Base-by-base conservation (phyloP, 75 land plant genomes). In the Cunninghamia lanceolata region DNA sequence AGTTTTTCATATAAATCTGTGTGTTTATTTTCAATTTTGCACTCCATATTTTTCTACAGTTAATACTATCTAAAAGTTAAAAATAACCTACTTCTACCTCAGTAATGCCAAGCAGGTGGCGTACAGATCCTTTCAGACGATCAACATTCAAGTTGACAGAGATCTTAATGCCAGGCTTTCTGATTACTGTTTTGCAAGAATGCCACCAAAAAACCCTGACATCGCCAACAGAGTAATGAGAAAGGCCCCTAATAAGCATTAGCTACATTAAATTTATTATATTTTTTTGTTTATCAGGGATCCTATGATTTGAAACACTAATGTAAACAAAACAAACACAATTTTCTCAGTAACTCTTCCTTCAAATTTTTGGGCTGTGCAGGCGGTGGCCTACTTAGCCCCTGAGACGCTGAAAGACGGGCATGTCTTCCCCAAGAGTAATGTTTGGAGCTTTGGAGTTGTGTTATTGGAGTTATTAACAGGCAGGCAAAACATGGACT, bases 381-480 rank as follows among this genome's bases (percentile, higher is more conserved):
- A 87, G 89, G 85, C 36, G 40, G 89, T 47, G 14, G 75, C 89
- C 13, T 89, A 89, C 85, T 85, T 90, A 17, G 90, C 90, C 2
- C 90, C 90, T 0, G 89, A 89, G 83, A 73, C 89, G 47, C 30
- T 40, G 47, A 46, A 8, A 30, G 50, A 84, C 17, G 84, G 84
- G 9, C 81, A 43, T 25, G 45, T 83, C 4, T 78, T 56, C 14
- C 45, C 86, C 28, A 90, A 88, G 88, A 88, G 93, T 73, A 91
- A 91, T 35, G 92, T 88, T 3, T 91, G 92, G 92, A 91, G 93
- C 77, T 91, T 91, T 63, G 93, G 93, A 16, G 83, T 91, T 21
- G 89, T 91, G 30, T 39, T 91, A 84, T 50, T 91, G 83, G 92
- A 91, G 88, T 88, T 91, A 13, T 84, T 91, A 36, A 91, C 93